Conservation (phyloP, 441 rosid genomes). For the California macrophylla region DNA sequence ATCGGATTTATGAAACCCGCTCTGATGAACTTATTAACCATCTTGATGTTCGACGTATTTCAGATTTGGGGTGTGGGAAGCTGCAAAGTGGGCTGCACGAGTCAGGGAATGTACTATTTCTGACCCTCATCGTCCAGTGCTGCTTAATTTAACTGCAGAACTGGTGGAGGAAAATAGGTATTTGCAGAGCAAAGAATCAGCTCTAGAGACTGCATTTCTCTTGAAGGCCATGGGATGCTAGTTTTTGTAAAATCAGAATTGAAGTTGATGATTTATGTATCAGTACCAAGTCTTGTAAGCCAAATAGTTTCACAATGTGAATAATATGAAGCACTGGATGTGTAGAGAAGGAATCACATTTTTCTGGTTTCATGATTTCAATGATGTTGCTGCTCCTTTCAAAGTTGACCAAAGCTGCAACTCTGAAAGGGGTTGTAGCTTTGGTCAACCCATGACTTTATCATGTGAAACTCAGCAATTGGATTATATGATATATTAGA, state of each 20-base stretch:
- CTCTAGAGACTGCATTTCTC: slow-evolving; percentile 72
- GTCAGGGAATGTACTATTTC: slow-evolving; percentile 59
- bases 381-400: no score
- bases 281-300: no score
- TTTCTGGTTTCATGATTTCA: no score
- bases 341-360: no score
- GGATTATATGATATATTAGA: no score
- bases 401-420: no score
- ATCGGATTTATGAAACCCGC: not conserved
- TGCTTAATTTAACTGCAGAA: slow-evolving; percentile 62
- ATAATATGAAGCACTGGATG: no score
- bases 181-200: slow-evolving; percentile 69
- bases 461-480: no score
- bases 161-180: slow-evolving; percentile 83
- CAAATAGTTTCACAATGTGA: no score
- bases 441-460: no score
- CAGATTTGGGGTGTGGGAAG: slow-evolving; percentile 98
- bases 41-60: slow-evolving; percentile 15
- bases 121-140: slow-evolving; percentile 54
- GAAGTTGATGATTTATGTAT: no score
- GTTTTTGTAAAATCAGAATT: not conserved
- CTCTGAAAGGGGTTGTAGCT: no score
- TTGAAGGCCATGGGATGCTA: slow-evolving; percentile 49
- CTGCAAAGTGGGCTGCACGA: slow-evolving; percentile 87
- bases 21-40: not conserved